phyloP scores from a whole-genome alignment of 768 basidiomycete genomes.

The Ramaria rubella region DNA sequence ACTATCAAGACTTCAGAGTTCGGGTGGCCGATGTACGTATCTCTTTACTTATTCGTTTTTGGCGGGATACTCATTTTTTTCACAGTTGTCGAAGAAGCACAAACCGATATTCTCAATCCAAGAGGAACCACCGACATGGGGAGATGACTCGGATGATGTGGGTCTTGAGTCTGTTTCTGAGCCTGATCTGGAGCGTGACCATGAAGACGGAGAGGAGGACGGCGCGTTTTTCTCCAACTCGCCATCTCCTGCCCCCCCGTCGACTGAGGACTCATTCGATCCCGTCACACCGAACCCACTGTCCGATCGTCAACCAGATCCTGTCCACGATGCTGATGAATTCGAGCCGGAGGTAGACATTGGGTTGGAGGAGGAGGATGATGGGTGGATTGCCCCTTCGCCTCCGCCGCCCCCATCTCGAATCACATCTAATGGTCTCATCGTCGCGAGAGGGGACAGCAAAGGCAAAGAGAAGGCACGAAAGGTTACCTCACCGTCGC shows the following conservation, averaged over 20 bases:
- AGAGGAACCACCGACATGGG: slow-evolving; percentile 82
- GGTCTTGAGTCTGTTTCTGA: slow-evolving; percentile 81
- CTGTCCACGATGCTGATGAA: slow-evolving; percentile 18
- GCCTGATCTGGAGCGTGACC: slow-evolving; percentile 57
- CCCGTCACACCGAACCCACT: slow-evolving; percentile 61
- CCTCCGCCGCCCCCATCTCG: slow-evolving; percentile 33
- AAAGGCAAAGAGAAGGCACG: slow-evolving; percentile 4
- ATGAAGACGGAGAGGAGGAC: slow-evolving; percentile 26
- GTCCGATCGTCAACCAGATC: slow-evolving; percentile 19
- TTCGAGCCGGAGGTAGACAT: slow-evolving; percentile 22
- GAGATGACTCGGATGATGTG: slow-evolving; percentile 63
- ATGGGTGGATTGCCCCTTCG: slow-evolving; percentile 63
- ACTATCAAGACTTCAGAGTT: slow-evolving; percentile 77
- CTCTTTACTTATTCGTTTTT: slow-evolving; percentile 7
- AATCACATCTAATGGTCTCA: neutral
- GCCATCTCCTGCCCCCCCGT: neutral
- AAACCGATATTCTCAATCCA: slow-evolving; percentile 80
- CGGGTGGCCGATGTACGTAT: slow-evolving; percentile 64
- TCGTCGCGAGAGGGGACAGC: neutral
- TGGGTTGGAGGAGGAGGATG: slow-evolving; percentile 30
- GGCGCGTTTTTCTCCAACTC: slow-evolving; percentile 14
- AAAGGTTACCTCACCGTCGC: slow-evolving; percentile 14
- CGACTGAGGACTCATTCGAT: slow-evolving; percentile 29
- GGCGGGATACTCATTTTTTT: neutral
- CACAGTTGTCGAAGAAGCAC: slow-evolving; percentile 37